phyloP scores from a whole-genome alignment of 2,329 filamentous ascomycete genomes.

The Bipolaris victoriae region DNA sequence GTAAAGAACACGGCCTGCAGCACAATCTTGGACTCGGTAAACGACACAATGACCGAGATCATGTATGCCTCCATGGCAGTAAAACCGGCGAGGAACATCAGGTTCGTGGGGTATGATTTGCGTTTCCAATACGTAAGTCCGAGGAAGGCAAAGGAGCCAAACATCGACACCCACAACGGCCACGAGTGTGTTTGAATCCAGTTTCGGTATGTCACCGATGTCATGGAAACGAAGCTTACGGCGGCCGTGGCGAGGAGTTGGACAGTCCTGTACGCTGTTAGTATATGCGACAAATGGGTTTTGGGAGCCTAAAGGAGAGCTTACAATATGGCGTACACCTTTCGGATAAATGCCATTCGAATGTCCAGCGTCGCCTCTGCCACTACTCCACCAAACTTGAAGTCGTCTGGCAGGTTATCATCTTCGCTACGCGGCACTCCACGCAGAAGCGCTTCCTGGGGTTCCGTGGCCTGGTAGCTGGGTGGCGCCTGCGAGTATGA shows the following conservation, averaged over 20 bases:
- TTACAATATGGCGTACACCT: constrained; percentile 94
- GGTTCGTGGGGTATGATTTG: constrained; percentile 85
- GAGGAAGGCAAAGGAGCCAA: constrained; percentile 46
- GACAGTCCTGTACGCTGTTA: constrained; percentile 64
- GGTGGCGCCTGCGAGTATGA: constrained; percentile 78
- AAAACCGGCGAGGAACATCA: constrained; percentile 89
- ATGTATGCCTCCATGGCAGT: constrained; percentile 92
- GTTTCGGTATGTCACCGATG: constrained; percentile 74
- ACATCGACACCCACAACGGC: constrained; percentile 84
- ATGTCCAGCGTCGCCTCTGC: constrained; percentile 94
- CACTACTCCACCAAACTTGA: constrained; percentile 96
- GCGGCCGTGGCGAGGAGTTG: constrained; percentile 85
- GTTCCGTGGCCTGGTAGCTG: constrained; percentile 72
- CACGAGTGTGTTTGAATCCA: constrained; percentile 88
- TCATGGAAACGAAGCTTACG: constrained; percentile 85
- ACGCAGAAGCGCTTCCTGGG: constrained; percentile 65
- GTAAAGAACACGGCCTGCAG: constrained; percentile 90
- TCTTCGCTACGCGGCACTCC: constrained; percentile 75
- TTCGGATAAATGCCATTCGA: constrained; percentile 94
- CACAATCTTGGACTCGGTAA: constrained; percentile 83
- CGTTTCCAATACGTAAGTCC: constrained; percentile 50
- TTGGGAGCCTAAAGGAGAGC: constrained; percentile 27
- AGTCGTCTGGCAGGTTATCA: constrained; percentile 94
- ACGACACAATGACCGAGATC: constrained; percentile 89
- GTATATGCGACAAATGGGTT: constrained; percentile 1